A percentile compares a stretch with the other conserved stretches of the same genome.
These are phyloP conservation scores for Moelleriella libera DNA, from an alignment of 2,329 filamentous ascomycete genomes.

Conservation along the genomic window DNA sequence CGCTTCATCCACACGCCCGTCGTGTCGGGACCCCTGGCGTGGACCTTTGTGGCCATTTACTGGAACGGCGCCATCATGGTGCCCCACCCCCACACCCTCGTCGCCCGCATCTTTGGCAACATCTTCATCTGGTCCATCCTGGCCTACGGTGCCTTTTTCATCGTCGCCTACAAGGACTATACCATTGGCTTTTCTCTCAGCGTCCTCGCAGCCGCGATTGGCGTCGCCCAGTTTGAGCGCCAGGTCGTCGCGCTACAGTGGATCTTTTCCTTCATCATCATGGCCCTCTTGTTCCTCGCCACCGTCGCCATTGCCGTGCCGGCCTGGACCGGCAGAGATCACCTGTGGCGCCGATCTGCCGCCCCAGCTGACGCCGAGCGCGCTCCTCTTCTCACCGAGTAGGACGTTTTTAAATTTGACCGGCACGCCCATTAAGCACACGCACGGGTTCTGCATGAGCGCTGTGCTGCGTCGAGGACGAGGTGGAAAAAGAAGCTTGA, in stretches of 20 bases:
- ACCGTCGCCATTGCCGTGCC: conserved; percentile 53
- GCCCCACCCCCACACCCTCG: conserved; percentile 47
- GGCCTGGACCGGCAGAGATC: conserved; percentile 43
- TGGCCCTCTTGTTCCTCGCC: conserved; percentile 56
- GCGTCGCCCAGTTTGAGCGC: conserved; percentile 60
- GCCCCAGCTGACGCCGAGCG: conserved; percentile 38
- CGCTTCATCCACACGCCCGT: conserved; percentile 64
- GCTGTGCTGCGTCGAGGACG: too few species aligned
- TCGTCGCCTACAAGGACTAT: conserved; percentile 59
- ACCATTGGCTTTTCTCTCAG: conserved; percentile 70
- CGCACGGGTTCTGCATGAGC: too few species aligned
- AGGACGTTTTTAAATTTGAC: neutral
- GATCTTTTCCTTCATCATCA: conserved; percentile 84
- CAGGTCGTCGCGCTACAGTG: conserved; percentile 72
- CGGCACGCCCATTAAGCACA: too few species aligned
- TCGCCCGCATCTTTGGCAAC: conserved; percentile 71
- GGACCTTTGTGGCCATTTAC: conserved; percentile 76
- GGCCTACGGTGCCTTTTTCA: conserved; percentile 63
- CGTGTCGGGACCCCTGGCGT: conserved; percentile 63
- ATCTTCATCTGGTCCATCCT: conserved; percentile 78
- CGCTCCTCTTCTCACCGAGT: conserved; percentile 44
- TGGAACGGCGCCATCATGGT: conserved; percentile 81
- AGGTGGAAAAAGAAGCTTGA: too few species aligned
- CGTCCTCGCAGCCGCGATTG: conserved; percentile 59
- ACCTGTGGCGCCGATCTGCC: conserved; percentile 30